phyloP scores from a whole-genome alignment of 1,284 basidiomycete species.

The Puccinia horiana region DNA sequence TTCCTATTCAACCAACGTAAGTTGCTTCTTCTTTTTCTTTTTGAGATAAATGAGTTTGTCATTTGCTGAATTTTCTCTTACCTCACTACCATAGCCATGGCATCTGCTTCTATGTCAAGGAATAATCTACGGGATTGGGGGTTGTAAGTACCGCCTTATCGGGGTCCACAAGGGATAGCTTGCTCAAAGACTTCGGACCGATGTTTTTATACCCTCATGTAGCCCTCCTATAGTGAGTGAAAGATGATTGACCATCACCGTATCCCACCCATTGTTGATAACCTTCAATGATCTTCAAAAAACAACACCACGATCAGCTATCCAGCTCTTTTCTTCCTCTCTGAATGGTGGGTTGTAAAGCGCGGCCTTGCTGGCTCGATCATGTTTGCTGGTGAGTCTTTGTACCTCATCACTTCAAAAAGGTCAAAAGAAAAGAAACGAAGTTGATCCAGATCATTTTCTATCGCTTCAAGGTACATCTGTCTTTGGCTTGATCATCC shows the following conservation, averaged over 20 bases:
- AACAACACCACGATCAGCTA: neutral
- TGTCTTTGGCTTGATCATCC: constrained; percentile 28
- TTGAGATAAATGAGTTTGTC: neutral
- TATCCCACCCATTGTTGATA: too few relatives aligned
- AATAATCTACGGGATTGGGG: constrained; percentile 26
- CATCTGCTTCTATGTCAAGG: constrained; percentile 28
- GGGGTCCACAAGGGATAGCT: neutral
- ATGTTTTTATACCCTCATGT: neutral
- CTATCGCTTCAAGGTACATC: constrained; percentile 19
- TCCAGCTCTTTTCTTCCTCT: constrained; percentile 34
- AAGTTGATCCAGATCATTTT: neutral
- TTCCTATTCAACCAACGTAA: constrained; percentile 28
- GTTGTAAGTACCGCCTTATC: neutral
- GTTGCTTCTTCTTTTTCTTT: neutral
- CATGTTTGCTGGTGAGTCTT: constrained; percentile 35
- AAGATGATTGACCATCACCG: neutral
- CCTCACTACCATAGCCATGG: constrained; percentile 30
- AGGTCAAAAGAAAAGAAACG: neutral
- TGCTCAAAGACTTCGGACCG: neutral
- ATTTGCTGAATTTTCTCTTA: neutral
- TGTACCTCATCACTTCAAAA: neutral
- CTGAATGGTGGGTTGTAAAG: constrained; percentile 41
- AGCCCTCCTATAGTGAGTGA: constrained; percentile 23
- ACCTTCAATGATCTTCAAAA: neutral
- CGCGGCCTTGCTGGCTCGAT: constrained; percentile 29